Conservation (phyloP, 2,329 filamentous ascomycete genomes). For the Sarocladiaceae sp. region DNA sequence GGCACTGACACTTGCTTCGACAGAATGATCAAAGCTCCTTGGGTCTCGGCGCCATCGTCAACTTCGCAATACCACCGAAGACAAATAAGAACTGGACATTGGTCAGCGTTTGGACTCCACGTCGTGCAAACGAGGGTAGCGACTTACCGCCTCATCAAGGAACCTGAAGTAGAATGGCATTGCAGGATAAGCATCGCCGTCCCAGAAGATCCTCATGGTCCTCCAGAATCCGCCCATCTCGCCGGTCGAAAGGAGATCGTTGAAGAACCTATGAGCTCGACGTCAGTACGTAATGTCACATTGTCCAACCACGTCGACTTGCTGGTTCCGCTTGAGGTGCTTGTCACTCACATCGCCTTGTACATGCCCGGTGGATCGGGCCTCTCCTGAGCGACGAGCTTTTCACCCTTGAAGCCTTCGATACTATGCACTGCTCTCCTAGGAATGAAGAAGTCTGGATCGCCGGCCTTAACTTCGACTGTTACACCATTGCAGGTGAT, state of each 20-base stretch:
- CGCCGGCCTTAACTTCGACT: constrained; percentile 10
- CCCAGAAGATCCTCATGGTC: constrained; percentile 10
- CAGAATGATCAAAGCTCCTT: constrained; percentile 9
- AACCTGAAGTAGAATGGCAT: constrained; percentile 10
- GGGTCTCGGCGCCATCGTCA: constrained; percentile 9
- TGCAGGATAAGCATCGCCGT: constrained; percentile 13
- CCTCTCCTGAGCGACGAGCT: constrained; percentile 9
- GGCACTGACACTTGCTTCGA: no score
- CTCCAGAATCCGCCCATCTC: constrained; percentile 9
- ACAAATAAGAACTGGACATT: constrained; percentile 8
- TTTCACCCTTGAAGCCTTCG: constrained; percentile 11
- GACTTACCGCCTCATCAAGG: constrained; percentile 11
- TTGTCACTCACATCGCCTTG: constrained; percentile 13
- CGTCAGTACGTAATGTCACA: no score
- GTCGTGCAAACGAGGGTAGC: no score
- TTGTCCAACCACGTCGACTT: no score
- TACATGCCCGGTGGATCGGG: constrained; percentile 11
- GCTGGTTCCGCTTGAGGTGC: no score
- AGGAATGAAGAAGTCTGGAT: constrained; percentile 5
- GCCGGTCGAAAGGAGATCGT: constrained; percentile 11
- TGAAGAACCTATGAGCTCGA: constrained; percentile 14
- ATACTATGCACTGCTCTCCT: constrained; percentile 12
- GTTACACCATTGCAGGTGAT: constrained; percentile 10
- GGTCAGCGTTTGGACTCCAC: not conserved
- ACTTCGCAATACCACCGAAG: constrained; percentile 11